phyloP scores from a whole-genome alignment of 106 monocot genomes.

The Alisma plantagoaquatica region DNA sequence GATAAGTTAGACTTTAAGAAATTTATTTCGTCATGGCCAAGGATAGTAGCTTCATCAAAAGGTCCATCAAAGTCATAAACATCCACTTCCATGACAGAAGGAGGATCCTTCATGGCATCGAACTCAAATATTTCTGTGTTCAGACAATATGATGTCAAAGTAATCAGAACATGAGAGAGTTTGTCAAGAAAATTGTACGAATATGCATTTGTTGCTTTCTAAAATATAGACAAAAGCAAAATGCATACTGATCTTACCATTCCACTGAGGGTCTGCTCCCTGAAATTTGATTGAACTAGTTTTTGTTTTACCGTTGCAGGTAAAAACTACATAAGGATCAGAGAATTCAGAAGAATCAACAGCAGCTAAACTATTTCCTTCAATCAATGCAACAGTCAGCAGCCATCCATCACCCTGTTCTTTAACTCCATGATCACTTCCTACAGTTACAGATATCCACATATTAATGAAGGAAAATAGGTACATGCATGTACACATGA shows the following conservation, averaged over 20 bases:
- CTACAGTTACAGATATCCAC: too few species aligned
- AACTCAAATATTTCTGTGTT: constrained; percentile 94
- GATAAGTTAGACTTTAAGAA: constrained; percentile 74
- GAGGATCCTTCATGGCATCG: constrained; percentile 82
- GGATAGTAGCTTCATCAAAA: constrained; percentile 45
- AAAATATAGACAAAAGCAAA: too few species aligned
- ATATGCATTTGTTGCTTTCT: too few species aligned
- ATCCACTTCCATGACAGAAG: constrained; percentile 61
- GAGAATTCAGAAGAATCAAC: constrained; percentile 40
- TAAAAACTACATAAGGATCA: constrained; percentile 78
- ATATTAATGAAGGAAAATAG: too few species aligned
- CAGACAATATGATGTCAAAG: too few species aligned
- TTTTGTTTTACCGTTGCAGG: constrained; percentile 63
- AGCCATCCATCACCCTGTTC: constrained; percentile 92
- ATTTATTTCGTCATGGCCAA: constrained; percentile 74
- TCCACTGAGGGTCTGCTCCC: constrained; percentile 60
- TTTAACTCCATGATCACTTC: constrained; percentile 80
- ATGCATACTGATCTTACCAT: too few species aligned
- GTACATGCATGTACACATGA: too few species aligned
- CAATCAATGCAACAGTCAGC: constrained; percentile 82
- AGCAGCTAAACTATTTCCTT: constrained; percentile 41
- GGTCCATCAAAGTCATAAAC: constrained; percentile 78
- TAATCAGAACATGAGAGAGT: too few species aligned
- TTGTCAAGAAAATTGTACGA: too few species aligned
- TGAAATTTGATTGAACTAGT: constrained; percentile 91